These are phyloP conservation scores for Fusarium phyllophilum DNA, from an alignment of 2,329 filamentous ascomycete genomes.

Conservation along the genomic window DNA sequence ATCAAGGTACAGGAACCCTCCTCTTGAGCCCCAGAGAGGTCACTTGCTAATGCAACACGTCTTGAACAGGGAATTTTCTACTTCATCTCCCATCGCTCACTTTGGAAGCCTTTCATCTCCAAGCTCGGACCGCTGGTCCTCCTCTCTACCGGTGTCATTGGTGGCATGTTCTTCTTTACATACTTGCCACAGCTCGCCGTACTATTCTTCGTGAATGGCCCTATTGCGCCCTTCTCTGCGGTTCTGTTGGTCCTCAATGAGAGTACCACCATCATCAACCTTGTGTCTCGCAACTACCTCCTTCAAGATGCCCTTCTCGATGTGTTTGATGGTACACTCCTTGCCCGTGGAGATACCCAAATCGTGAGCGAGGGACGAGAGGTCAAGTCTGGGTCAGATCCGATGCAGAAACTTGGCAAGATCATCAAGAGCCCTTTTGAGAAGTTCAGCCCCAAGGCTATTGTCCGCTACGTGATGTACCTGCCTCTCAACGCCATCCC, in stretches of 20 bases:
- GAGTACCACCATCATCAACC: conserved; percentile 67
- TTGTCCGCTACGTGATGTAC: conserved; percentile 85
- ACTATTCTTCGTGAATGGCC: conserved; percentile 86
- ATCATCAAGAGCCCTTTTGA: conserved; percentile 67
- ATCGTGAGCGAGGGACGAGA: conserved; percentile 81
- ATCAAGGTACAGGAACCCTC: conserved; percentile 65
- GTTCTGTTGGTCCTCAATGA: conserved; percentile 73
- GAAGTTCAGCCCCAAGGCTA: conserved; percentile 66
- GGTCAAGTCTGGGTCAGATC: conserved; percentile 69
- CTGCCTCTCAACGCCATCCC: conserved; percentile 94
- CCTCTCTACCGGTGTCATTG: conserved; percentile 77
- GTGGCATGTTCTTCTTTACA: conserved; percentile 86
- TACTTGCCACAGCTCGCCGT: conserved; percentile 87
- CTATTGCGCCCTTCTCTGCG: conserved; percentile 78
- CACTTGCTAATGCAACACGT: conserved; percentile 12
- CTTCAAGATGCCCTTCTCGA: conserved; percentile 86
- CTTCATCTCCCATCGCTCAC: conserved; percentile 63
- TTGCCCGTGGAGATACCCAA: conserved; percentile 60
- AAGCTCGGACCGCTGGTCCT: conserved; percentile 70
- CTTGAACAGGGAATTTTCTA: conserved; percentile 66
- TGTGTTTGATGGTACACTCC: conserved; percentile 82
- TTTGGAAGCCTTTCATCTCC: conserved; percentile 69
- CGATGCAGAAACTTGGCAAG: conserved; percentile 67
- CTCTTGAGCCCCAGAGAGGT: neutral
- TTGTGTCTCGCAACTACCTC: conserved; percentile 74